A percentile compares a stretch with the other conserved stretches of the same genome.
Conservation (phyloP, 495 filamentous ascomycete species). For the Aspergillus coremiiformis region DNA sequence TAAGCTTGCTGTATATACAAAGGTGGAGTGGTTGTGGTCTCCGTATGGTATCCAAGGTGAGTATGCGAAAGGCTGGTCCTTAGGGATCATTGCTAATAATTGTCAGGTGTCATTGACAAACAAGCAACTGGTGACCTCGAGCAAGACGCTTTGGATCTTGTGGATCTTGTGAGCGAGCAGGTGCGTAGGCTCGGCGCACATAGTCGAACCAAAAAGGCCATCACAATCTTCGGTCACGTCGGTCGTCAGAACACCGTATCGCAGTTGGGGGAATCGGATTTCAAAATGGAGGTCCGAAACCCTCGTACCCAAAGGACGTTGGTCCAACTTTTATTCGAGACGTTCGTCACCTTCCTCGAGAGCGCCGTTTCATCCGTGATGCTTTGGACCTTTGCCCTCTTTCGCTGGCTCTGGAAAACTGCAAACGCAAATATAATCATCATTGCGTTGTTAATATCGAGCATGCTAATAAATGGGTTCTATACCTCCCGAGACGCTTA, state of each 20-base stretch:
- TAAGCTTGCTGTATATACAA: conserved; percentile 81
- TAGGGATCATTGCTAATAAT: conserved; percentile 6
- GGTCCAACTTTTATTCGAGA: conserved; percentile 61
- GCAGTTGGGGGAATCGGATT: conserved; percentile 47
- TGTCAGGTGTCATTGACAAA: conserved; percentile 60
- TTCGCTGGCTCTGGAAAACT: conserved; percentile 60
- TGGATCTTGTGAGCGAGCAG: conserved; percentile 80
- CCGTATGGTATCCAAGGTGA: conserved; percentile 56
- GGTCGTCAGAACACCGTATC: conserved; percentile 62
- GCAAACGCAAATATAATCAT: conserved; percentile 70
- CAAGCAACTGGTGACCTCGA: conserved; percentile 75
- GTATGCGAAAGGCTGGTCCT: conserved; percentile 6
- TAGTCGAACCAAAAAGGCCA: conserved; percentile 81
- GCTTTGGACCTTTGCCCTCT: conserved; percentile 58
- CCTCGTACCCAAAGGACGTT: conserved; percentile 62
- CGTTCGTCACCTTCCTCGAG: conserved; percentile 56
- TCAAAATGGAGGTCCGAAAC: conserved; percentile 37
- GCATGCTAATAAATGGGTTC: conserved; percentile 60
- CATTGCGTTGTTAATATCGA: conserved; percentile 56
- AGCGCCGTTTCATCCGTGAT: conserved; percentile 64
- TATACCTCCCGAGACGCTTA: conserved; percentile 60
- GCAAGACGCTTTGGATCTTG: conserved; percentile 76
- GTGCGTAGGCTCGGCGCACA: conserved; percentile 70
- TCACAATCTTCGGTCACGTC: conserved; percentile 81
- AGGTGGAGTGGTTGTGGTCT: conserved; percentile 73